Conservation (phyloP, 305 asterid genomes). For the Fraxinus ornus region DNA sequence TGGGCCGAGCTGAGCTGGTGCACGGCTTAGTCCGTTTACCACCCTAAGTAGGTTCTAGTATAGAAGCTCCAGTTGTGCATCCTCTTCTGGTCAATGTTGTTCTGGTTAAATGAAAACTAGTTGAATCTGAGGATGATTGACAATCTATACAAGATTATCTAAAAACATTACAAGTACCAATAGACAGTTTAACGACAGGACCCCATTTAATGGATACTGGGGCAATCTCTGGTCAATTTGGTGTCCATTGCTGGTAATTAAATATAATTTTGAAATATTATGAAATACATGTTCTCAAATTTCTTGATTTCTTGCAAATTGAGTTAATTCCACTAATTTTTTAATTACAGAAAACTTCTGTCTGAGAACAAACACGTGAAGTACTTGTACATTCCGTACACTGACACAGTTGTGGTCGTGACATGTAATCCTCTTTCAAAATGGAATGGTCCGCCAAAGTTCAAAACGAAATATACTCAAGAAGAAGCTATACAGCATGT, state of each 20-base stretch:
- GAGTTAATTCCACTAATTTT: conserved; percentile 10
- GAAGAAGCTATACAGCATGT: conserved; percentile 81
- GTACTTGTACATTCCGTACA: conserved; percentile 85
- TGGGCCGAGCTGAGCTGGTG: neutral
- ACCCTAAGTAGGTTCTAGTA: neutral
- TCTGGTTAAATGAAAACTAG: neutral
- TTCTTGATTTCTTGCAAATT: conserved; percentile 1
- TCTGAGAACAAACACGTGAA: conserved; percentile 94
- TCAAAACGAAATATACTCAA: conserved; percentile 57
- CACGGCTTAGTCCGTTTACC: neutral
- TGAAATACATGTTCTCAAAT: neutral
- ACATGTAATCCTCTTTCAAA: conserved; percentile 84
- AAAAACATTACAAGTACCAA: neutral
- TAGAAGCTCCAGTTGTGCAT: neutral
- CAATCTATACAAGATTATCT: neutral
- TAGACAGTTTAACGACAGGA: neutral
- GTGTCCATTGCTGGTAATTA: too few relatives aligned
- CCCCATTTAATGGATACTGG: neutral
- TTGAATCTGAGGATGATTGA: neutral
- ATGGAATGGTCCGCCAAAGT: conserved; percentile 78
- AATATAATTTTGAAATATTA: neutral
- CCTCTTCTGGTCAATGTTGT: neutral
- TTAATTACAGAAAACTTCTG: conserved; percentile 66
- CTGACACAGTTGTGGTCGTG: conserved; percentile 87
- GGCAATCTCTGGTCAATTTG: neutral